phyloP scores from a whole-genome alignment of 2,329 filamentous ascomycete species.

The Calonectria hongkongensis region DNA sequence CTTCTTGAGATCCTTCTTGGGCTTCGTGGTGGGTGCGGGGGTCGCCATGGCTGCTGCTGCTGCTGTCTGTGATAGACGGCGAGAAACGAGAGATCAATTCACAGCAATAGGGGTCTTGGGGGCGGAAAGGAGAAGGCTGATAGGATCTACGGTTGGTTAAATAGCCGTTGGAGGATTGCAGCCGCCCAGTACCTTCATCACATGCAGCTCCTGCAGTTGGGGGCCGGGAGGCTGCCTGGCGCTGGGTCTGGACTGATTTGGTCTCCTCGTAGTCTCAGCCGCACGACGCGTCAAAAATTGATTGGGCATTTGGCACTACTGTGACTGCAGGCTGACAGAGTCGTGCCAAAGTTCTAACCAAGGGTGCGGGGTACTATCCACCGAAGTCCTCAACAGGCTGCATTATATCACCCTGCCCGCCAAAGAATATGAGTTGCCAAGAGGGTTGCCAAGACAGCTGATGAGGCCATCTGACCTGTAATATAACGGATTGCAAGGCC shows the following conservation, averaged over 20 bases:
- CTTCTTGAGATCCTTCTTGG: conserved; percentile 22
- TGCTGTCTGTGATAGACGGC: not conserved
- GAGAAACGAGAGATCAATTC: not conserved
- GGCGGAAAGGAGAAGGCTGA: not conserved
- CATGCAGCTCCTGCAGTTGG: not conserved
- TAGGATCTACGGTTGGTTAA: not conserved
- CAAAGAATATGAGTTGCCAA: not conserved
- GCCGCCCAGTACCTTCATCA: not conserved
- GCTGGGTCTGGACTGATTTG: not conserved
- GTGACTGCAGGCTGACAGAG: conserved; percentile 6
- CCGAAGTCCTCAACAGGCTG: not conserved
- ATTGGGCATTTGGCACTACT: not conserved
- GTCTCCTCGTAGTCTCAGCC: conserved; percentile 3
- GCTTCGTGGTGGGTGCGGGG: not conserved
- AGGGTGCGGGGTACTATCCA: not conserved
- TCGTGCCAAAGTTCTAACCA: conserved; percentile 1
- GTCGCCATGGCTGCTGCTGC: not conserved
- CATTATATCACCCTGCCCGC: too few species aligned
- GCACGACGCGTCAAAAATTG: conserved; percentile 12
- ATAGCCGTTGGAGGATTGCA: not conserved
- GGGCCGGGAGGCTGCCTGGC: not conserved
- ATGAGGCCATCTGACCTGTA: not conserved
- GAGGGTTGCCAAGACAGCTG: not conserved
- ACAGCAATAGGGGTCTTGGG: not conserved
- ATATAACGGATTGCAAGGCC: too few species aligned